Evolutionary conservation across 495 filamentous ascomycete species (phyloP), one percentile per base, ranked within the genome.

Genomic region (Podospora bellae-mahoneyi): DNA sequence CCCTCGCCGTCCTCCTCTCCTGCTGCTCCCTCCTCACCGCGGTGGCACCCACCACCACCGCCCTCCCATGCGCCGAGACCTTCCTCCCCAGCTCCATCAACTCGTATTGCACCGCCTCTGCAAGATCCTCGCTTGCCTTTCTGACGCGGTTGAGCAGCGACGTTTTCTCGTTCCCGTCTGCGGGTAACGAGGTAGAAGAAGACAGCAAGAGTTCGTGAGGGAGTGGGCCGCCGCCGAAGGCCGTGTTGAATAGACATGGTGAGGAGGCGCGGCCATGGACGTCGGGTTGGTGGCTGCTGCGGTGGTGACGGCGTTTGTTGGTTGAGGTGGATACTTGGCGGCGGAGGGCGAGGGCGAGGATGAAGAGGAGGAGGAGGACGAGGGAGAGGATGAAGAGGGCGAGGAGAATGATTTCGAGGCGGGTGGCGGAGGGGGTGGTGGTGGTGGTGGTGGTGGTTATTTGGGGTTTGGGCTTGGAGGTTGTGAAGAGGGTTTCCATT

Each of bases 201-300:
- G 55, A 58, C 10, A 66, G 16, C 16, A 67, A 32, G 7, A 34
- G 61, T 39, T 60, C 65, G 44, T 72, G 70, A 3, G 61, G 26
- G 2, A 39, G 57, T 10, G 60, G 39, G 13, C 69, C 59, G 6
- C 69, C 59, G 48, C 39, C 61, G 56, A 73, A 73, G 0, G 62
- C 66, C 0, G 66, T 69, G 3, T 56, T 67, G 66, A 69, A 72
- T 1, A 72, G 67, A 59, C 72, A 73, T n/a, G 70, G 69, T 5
- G 65, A 60, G 3, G 69, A 71, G 3, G 56, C 32, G 16, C 66
- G 59, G 27, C 60, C 60, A 62, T 72, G 71, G 61, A 39, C 30
- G 39, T 48, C 39, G 39, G 39, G 39, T 13, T 48, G 30, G 60
- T 20, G 27, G 18, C 30, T 48, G 61, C 28, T 63, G 32, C 30